A percentile compares a stretch with the other conserved stretches of the same genome.
Evolutionary conservation across 2,329 filamentous ascomycete species (phyloP).

Genomic region (Fusarium sp.): DNA sequence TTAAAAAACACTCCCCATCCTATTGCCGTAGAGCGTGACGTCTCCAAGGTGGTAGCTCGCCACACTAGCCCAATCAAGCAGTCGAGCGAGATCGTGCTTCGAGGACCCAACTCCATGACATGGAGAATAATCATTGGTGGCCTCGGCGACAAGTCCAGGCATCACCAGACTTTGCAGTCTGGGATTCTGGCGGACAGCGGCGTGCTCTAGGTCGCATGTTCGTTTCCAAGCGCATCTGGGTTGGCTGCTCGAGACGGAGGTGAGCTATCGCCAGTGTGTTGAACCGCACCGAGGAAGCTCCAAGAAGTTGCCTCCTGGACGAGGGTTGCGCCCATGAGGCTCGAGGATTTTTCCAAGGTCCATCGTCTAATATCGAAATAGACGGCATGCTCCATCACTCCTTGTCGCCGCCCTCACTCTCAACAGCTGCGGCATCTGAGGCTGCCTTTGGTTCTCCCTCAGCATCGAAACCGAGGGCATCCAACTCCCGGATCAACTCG

Average conservation of each 20-base stretch:
- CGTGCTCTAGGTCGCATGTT: not conserved
- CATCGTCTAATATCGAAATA: not conserved
- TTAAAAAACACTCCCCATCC: not conserved
- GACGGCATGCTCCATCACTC: constrained; percentile 29
- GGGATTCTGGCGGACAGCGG: not conserved
- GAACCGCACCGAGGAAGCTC: not conserved
- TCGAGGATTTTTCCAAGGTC: not conserved
- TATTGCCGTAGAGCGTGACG: not conserved
- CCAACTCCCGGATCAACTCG: constrained; percentile 89
- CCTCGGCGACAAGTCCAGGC: not conserved
- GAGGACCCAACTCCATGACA: not conserved
- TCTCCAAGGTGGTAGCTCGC: not conserved
- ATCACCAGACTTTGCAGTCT: not conserved
- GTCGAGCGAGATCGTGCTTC: not conserved
- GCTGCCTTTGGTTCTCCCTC: constrained; percentile 71
- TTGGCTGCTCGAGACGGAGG: not conserved
- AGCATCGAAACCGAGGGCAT: constrained; percentile 83
- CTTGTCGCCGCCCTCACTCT: constrained; percentile 30
- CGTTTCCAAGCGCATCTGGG: not conserved
- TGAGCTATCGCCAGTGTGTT: not conserved
- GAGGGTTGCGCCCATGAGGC: not conserved
- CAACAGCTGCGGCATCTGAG: constrained; percentile 4
- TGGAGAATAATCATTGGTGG: not conserved
- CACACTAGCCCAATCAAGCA: not conserved
- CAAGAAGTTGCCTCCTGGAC: not conserved